A percentile compares a stretch with the other conserved stretches of the same genome.
Evolutionary conservation across 768 basidiomycete species (phyloP).

Genomic region (Hortiboletus flavorubellus): DNA sequence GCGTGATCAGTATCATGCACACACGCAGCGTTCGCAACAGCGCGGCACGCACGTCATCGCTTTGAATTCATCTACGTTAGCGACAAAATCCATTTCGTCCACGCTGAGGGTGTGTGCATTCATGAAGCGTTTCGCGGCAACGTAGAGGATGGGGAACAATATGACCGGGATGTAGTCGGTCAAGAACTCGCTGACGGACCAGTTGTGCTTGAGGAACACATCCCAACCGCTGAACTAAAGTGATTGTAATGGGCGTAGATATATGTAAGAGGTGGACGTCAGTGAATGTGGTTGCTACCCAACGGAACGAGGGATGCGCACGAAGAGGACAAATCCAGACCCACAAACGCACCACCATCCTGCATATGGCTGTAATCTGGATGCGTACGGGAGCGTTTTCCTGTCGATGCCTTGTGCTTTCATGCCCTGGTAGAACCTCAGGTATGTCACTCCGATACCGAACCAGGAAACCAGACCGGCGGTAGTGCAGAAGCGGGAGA

Average conservation of each 20-base stretch:
- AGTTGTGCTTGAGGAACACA: conserved; percentile 37
- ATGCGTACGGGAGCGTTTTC: conserved; percentile 42
- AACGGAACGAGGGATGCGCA: conserved; percentile 16
- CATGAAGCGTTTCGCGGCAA: conserved; percentile 23
- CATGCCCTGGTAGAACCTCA: conserved; percentile 46
- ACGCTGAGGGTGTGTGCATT: conserved; percentile 1
- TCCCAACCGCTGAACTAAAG: conserved; percentile 37
- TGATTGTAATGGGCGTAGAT: neutral
- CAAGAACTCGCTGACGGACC: conserved; percentile 38
- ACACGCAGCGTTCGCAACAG: neutral
- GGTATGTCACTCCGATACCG: conserved; percentile 42
- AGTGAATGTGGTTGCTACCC: neutral
- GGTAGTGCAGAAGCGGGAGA: conserved; percentile 33
- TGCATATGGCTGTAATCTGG: conserved; percentile 39
- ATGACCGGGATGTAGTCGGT: conserved; percentile 41
- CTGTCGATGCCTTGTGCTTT: conserved; percentile 48
- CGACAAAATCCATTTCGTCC: conserved; percentile 27
- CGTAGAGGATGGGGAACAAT: conserved; percentile 47
- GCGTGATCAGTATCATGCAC: neutral
- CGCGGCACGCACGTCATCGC: conserved; percentile 20
- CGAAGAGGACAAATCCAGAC: conserved; percentile 32
- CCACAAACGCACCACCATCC: conserved; percentile 35
- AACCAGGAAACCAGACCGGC: conserved; percentile 44
- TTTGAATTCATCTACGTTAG: conserved; percentile 26
- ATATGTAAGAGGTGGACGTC: neutral